Percentiles rank a stretch among this genome's conserved stretches.
Conservation (phyloP, 225 moss, liverwort and hornwort genomes). For the Climacium dendroides region DNA sequence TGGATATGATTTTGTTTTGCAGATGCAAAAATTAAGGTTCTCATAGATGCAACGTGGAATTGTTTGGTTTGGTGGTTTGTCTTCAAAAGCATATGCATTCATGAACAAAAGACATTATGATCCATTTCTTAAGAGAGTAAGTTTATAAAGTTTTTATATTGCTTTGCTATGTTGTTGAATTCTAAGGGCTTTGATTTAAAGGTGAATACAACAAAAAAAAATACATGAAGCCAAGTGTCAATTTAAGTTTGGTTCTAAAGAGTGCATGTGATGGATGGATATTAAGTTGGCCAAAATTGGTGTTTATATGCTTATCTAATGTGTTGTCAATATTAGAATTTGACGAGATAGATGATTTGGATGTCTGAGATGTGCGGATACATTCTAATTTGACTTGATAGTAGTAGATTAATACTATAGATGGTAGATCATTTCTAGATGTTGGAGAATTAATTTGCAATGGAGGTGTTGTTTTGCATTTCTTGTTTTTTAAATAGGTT, state of each 20-base stretch:
- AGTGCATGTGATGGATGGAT: background rate
- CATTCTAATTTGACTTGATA: background rate
- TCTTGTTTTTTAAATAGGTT: background rate
- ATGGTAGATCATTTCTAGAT: background rate
- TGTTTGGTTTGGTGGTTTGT: background rate
- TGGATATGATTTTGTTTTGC: background rate
- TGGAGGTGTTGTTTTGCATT: background rate
- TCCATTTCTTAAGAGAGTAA: background rate
- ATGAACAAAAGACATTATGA: background rate
- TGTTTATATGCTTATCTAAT: too few species aligned
- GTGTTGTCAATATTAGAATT: background rate
- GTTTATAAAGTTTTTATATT: accelerated
- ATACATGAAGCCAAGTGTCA: background rate
- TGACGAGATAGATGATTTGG: background rate
- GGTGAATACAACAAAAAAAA: background rate
- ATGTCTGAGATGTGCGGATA: accelerated
- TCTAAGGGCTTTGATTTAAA: accelerated
- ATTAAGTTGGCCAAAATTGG: background rate
- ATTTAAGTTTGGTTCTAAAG: background rate
- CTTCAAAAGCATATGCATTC: accelerated
- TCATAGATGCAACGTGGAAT: background rate
- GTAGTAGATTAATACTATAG: background rate
- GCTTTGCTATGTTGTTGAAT: accelerated
- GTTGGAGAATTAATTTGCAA: background rate
- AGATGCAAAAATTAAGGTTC: accelerated